Conservation (phyloP, 129 eudicot genomes). For the Kitagawia praeruptora region DNA sequence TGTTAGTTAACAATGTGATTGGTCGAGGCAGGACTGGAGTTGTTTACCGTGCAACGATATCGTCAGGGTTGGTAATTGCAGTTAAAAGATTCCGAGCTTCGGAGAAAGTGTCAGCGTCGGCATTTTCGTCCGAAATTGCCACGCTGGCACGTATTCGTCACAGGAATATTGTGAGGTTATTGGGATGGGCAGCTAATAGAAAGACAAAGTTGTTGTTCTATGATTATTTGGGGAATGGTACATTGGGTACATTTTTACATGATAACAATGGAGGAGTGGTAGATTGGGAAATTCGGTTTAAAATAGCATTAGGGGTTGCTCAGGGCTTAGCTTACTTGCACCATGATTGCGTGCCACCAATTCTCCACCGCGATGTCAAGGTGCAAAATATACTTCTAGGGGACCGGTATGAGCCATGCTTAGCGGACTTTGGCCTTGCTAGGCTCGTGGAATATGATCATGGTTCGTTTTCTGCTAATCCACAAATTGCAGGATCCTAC, state of each 20-base stretch:
- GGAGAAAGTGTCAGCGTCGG: slow-evolving; percentile 50
- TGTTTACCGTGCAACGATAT: slow-evolving; percentile 46
- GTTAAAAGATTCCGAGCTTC: slow-evolving; percentile 58
- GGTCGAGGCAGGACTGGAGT: slow-evolving; percentile 73
- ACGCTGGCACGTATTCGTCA: slow-evolving; percentile 78
- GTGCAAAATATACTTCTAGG: slow-evolving; percentile 71
- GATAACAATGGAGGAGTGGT: slow-evolving; percentile 39
- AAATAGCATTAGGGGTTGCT: slow-evolving; percentile 86
- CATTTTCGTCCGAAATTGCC: slow-evolving; percentile 81
- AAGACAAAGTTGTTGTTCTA: slow-evolving; percentile 69
- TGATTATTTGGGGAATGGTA: slow-evolving; percentile 71
- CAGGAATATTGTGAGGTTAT: slow-evolving; percentile 61
- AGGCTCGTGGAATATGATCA: slow-evolving; percentile 66
- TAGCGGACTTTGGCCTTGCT: slow-evolving; percentile 92
- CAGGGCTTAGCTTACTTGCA: slow-evolving; percentile 90
- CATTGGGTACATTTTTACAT: slow-evolving; percentile 62
- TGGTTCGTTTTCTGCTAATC: slow-evolving; percentile 43
- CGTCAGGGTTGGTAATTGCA: slow-evolving; percentile 53
- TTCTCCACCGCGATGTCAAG: slow-evolving; percentile 89
- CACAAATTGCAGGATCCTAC: slow-evolving; percentile 89
- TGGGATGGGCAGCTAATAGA: slow-evolving; percentile 90
- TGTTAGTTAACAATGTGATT: slow-evolving; percentile 55
- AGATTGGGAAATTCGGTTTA: slow-evolving; percentile 75
- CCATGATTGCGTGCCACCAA: slow-evolving; percentile 81
- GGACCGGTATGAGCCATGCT: slow-evolving; percentile 65